Evolutionary conservation across 2,329 filamentous ascomycete species (phyloP), one percentile per base, ranked within the genome.

Genomic region (Beauveria pseudobassiana): DNA sequence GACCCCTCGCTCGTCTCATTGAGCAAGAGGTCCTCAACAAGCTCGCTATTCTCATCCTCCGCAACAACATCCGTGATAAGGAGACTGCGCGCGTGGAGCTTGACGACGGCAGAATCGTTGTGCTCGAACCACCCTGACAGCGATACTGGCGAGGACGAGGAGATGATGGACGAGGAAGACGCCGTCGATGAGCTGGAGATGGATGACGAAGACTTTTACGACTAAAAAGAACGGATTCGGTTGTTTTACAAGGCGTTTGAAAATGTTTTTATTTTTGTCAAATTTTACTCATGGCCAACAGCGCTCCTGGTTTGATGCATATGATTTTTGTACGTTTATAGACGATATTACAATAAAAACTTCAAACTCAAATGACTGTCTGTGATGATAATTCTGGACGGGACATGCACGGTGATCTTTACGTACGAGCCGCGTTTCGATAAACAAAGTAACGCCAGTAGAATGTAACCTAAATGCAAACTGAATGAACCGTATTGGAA

Each of bases 21-120:
- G 95, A 99, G 80, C 95, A 95, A 77, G 95, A 99, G 75, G 91
- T 99, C 3, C 86, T 99, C 69, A 99, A 99, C 76, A 87, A 88
- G 55, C 80, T 99, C 65, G 95, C 95, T 1, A 90, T 99, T 46
- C 83, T 98, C 65, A 96, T 99, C 65, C 82, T 99, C 26, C 85
- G 92, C 65, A 91, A 91, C 65, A 87, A 84, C 60, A 87, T 99
- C 72, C 85, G 83, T 67, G 93, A 99, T 67, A 93, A 93, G 49
- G 95, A 99, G 78, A 77, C 75, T 2, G 95, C 95, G 1, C 81
- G 84, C 28, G 91, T 98, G 26, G 86, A 90, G 51, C 81, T 98
- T 64, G 83, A 88, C 34, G 86, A 91, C 65, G 90, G 90, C 51
- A 90, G 90, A 73, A 87, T 98, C 63, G 78, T 85, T 2, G 91